Conservation (phyloP, 2,329 filamentous ascomycete genomes). For the Colletotrichum tropicale region DNA sequence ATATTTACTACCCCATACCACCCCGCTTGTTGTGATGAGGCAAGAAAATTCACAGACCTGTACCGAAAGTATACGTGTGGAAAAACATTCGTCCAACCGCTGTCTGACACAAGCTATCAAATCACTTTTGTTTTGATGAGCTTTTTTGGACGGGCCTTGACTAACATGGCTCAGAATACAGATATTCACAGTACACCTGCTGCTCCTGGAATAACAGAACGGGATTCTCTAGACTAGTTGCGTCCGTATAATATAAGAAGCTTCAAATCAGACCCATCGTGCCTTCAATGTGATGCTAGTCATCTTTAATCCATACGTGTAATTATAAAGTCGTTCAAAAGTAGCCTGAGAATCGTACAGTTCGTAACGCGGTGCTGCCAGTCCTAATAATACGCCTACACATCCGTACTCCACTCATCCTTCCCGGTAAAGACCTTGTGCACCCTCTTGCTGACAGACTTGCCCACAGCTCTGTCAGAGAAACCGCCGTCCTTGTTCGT, state of each 20-base stretch:
- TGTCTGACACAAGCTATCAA: constrained; percentile 64
- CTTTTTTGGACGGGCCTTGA: background rate
- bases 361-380: background rate
- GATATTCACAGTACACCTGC: no score
- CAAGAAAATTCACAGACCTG: constrained; percentile 80
- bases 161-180: background rate
- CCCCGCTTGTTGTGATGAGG: constrained; percentile 70
- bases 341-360: background rate
- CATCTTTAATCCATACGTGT: no score
- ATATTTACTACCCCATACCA: constrained; percentile 3
- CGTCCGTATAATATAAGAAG: background rate
- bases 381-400: constrained; percentile 33
- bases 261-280: background rate
- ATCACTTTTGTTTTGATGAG: constrained; percentile 4
- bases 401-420: constrained; percentile 61
- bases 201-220: background rate
- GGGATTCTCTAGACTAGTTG: background rate
- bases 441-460: constrained; percentile 62
- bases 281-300: no score
- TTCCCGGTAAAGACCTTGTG: constrained; percentile 63
- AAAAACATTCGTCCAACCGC: constrained; percentile 80
- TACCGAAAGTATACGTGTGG: constrained; percentile 74
- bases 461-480: constrained; percentile 60
- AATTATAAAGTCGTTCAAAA: no score
- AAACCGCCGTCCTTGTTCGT: constrained; percentile 62